Percentiles rank a stretch among this genome's conserved stretches.
Evolutionary conservation across 2,329 filamentous ascomycete genomes (phyloP).

Genomic region (Curvularia verruculosa): DNA sequence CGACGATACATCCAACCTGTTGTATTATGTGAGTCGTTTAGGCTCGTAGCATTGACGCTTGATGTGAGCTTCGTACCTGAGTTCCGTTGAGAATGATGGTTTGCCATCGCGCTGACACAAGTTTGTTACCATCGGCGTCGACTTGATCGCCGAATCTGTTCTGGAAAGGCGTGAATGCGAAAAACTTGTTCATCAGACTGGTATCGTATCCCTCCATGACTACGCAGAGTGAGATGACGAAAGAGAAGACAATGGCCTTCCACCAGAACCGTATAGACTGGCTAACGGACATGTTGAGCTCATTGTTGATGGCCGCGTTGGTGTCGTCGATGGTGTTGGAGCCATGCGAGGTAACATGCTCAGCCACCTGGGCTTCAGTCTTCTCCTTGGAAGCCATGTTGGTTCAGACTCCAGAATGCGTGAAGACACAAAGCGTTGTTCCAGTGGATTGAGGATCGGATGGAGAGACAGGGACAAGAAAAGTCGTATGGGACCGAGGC

Average conservation of each 20-base stretch:
- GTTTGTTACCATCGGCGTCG: conserved; percentile 41
- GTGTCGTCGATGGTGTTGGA: conserved; percentile 23
- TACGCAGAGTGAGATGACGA: conserved; percentile 84
- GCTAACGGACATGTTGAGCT: conserved; percentile 59
- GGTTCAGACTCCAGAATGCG: conserved; percentile 5
- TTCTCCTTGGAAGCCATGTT: conserved; percentile 24
- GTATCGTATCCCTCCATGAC: conserved; percentile 89
- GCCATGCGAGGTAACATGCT: conserved; percentile 23
- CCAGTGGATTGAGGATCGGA: neutral
- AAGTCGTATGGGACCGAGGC: conserved; percentile 8
- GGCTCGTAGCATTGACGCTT: neutral
- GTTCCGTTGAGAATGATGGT: conserved; percentile 53
- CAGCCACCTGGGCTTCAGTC: conserved; percentile 26
- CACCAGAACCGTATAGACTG: conserved; percentile 81
- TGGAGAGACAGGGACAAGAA: neutral
- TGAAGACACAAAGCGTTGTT: neutral
- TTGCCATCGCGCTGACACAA: conserved; percentile 53
- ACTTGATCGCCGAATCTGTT: conserved; percentile 48
- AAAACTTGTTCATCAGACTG: conserved; percentile 79
- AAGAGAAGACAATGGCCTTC: conserved; percentile 80
- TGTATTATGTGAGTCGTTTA: conserved; percentile 14
- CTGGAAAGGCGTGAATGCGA: conserved; percentile 53
- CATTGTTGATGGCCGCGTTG: conserved; percentile 47
- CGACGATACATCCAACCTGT: conserved; percentile 50
- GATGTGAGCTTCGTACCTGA: conserved; percentile 32